A percentile compares a stretch with the other conserved stretches of the same genome.
These are phyloP conservation scores for Boletus vermiculosoides DNA, from an alignment of 768 basidiomycete genomes.

Conservation along the genomic window DNA sequence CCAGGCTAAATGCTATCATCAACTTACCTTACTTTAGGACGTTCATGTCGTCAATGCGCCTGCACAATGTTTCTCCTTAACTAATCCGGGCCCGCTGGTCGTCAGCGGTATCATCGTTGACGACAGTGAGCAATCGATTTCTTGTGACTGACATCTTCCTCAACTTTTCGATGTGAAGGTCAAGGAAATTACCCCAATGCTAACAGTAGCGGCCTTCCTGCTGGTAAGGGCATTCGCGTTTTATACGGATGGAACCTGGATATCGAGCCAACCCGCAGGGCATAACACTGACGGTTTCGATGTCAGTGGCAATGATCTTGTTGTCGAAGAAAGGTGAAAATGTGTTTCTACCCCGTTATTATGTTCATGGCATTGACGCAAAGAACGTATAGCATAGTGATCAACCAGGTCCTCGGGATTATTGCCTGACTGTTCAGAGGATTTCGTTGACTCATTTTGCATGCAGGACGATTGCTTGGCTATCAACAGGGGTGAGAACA, in stretches of 20 bases:
- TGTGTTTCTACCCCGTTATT: neutral
- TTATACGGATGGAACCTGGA: neutral
- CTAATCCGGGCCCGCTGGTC: constrained; percentile 33
- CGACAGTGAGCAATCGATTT: constrained; percentile 42
- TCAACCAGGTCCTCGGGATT: constrained; percentile 16
- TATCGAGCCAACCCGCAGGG: constrained; percentile 16
- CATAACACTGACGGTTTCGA: constrained; percentile 54
- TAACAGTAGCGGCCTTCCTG: constrained; percentile 45
- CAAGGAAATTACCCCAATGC: constrained; percentile 51
- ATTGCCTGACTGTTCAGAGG: neutral
- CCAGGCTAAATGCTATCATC: neutral
- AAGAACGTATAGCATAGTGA: constrained; percentile 8
- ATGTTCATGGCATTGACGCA: neutral
- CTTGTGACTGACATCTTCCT: neutral
- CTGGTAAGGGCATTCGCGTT: constrained; percentile 33
- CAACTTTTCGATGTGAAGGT: constrained; percentile 35
- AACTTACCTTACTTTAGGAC: constrained; percentile 20
- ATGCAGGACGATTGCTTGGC: constrained; percentile 61
- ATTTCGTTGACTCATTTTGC: neutral
- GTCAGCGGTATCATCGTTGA: constrained; percentile 54
- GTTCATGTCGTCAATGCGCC: constrained; percentile 41
- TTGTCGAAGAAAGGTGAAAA: constrained; percentile 28
- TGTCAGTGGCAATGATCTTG: constrained; percentile 35
- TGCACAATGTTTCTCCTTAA: constrained; percentile 32
- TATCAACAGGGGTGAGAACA: constrained; percentile 42